Evolutionary conservation across 2,329 filamentous ascomycete genomes (phyloP).

Genomic region (Stagonosporopsis vannaccii): DNA sequence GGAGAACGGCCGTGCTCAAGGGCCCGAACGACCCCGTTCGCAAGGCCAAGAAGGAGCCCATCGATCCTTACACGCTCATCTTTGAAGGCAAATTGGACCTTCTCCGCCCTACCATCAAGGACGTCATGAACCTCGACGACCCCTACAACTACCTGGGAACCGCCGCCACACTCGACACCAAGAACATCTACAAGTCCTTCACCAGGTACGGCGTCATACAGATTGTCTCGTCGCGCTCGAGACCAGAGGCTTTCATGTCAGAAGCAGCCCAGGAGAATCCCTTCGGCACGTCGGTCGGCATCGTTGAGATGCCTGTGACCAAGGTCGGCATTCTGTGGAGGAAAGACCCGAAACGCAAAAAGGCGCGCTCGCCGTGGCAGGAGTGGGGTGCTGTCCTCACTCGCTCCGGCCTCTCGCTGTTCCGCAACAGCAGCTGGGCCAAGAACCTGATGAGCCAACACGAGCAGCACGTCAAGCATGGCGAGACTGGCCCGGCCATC

Average conservation of each 20-base stretch:
- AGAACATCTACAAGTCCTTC: conserved; percentile 85
- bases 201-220: conserved; percentile 91
- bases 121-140: conserved; percentile 92
- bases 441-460: conserved; percentile 90
- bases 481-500: conserved; percentile 77
- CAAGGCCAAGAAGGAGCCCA: conserved; percentile 77
- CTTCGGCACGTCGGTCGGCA: conserved; percentile 79
- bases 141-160: conserved; percentile 88
- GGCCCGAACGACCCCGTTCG: conserved; percentile 70
- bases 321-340: conserved; percentile 96
- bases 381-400: conserved; percentile 98
- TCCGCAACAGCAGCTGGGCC: conserved; percentile 90
- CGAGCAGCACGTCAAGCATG: conserved; percentile 80
- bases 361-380: conserved; percentile 94
- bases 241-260: conserved; percentile 93
- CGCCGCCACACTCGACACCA: conserved; percentile 76
- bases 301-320: conserved; percentile 96
- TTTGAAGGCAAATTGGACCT: conserved; percentile 86
- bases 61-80: conserved; percentile 95
- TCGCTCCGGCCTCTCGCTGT: conserved; percentile 96
- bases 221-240: conserved; percentile 90
- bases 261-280: conserved; percentile 86
- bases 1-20: conserved; percentile 65
- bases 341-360: conserved; percentile 92
- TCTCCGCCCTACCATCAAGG: conserved; percentile 83